Percentiles rank a stretch among this genome's conserved stretches.
Conservation (phyloP, 2,329 filamentous ascomycete species). For the Monascus ruber region DNA sequence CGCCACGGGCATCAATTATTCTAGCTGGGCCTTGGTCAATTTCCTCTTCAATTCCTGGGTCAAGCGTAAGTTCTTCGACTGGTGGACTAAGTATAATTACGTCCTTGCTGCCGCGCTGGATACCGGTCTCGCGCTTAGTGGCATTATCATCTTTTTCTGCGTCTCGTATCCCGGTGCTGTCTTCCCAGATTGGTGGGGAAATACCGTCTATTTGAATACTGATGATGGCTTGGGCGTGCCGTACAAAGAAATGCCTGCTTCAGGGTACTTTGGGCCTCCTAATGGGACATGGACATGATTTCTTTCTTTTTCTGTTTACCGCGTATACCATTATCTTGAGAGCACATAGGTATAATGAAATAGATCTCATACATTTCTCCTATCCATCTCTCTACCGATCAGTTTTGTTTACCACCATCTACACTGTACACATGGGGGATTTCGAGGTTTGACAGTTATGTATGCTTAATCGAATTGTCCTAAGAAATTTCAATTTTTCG, state of each 20-base stretch:
- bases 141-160: conserved; percentile 26
- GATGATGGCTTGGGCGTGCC: conserved; percentile 18
- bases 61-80: conserved; percentile 49
- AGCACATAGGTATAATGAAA: no score
- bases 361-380: no score
- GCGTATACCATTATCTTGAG: no score
- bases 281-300: conserved; percentile 17
- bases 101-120: conserved; percentile 32
- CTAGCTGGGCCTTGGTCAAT: conserved; percentile 25
- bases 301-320: no score
- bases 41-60: conserved; percentile 66
- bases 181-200: conserved; percentile 24
- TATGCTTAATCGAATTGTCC: no score
- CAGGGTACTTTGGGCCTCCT: conserved; percentile 20
- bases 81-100: conserved; percentile 36
- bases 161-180: conserved; percentile 20
- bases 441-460: no score
- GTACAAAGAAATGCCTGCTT: conserved; percentile 14
- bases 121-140: conserved; percentile 20
- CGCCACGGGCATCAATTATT: conserved; percentile 25
- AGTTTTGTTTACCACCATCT: no score
- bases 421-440: no score
- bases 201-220: conserved; percentile 21
- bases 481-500: no score
- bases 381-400: no score